These are phyloP conservation scores for Boletus rex-veris DNA, from an alignment of 768 basidiomycete species.

Conservation along the genomic window DNA sequence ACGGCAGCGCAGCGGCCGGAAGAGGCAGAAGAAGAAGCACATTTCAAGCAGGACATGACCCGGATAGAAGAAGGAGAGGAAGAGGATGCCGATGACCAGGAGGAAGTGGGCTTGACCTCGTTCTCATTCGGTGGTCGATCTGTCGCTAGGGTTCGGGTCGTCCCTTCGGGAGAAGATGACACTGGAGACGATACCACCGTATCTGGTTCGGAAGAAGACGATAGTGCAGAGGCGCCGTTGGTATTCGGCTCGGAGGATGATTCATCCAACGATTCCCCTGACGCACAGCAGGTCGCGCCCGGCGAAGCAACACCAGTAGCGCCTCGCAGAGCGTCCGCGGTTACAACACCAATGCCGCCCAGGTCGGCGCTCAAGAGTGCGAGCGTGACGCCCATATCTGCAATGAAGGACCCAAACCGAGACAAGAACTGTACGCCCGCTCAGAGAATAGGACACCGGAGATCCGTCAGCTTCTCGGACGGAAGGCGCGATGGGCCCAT, in stretches of 20 bases:
- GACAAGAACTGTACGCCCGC: conserved; percentile 55
- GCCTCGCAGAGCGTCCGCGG: conserved; percentile 8
- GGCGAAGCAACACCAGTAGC: conserved; percentile 23
- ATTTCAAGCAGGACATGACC: conserved; percentile 21
- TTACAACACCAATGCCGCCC: conserved; percentile 31
- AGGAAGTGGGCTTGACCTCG: conserved; percentile 64
- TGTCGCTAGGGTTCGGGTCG: conserved; percentile 47
- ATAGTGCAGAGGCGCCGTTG: conserved; percentile 10
- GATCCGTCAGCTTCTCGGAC: conserved; percentile 96
- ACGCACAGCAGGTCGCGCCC: not conserved
- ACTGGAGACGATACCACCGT: conserved; percentile 44
- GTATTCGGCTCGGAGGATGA: conserved; percentile 40
- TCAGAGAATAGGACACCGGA: conserved; percentile 49
- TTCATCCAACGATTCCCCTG: conserved; percentile 14
- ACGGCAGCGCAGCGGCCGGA: conserved; percentile 14
- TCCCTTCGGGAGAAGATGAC: conserved; percentile 36
- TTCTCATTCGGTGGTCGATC: conserved; percentile 69
- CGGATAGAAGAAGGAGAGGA: conserved; percentile 50
- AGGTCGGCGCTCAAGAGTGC: conserved; percentile 43
- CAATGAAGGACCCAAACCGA: conserved; percentile 50
- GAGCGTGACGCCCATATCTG: conserved; percentile 55
- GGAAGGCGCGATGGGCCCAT: conserved; percentile 91
- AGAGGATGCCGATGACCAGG: conserved; percentile 50
- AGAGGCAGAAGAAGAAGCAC: conserved; percentile 12
- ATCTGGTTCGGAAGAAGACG: conserved; percentile 29